Conservation (phyloP, 345 rosid species). For the Aquilaria yunnanensis region DNA sequence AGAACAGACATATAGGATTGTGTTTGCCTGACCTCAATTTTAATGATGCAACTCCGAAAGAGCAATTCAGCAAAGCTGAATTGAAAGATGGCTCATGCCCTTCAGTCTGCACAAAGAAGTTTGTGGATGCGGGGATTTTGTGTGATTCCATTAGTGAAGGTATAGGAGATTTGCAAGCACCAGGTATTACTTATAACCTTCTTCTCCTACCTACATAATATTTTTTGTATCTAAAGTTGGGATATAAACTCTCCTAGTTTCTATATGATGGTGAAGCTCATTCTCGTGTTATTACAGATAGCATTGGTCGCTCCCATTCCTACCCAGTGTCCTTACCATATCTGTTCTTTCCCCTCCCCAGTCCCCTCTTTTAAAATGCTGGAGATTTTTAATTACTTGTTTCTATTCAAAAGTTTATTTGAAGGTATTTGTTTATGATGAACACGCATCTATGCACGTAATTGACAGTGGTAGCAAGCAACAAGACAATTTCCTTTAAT, state of each 20-base stretch:
- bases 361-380: background rate
- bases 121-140: constrained; percentile 2
- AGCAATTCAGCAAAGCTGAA: constrained; percentile 10
- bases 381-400: background rate
- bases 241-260: too few species aligned
- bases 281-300: too few species aligned
- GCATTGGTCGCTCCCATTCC: too few species aligned
- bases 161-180: constrained; percentile 12
- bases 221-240: too few species aligned
- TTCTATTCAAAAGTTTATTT: background rate
- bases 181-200: constrained; percentile 15
- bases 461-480: background rate
- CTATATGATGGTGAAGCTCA: too few species aligned
- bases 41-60: background rate
- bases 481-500: background rate
- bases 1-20: constrained; percentile 1
- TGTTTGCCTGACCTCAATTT: background rate
- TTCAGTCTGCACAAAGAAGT: background rate
- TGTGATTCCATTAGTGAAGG: background rate
- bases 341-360: background rate
- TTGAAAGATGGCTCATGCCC: background rate
- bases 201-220: too few species aligned
- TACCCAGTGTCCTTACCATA: background rate
- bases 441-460: constrained; percentile 2
- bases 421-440: background rate